Base-by-base conservation (phyloP, 495 filamentous ascomycete species). In the Talaromyces thailandensis region DNA sequence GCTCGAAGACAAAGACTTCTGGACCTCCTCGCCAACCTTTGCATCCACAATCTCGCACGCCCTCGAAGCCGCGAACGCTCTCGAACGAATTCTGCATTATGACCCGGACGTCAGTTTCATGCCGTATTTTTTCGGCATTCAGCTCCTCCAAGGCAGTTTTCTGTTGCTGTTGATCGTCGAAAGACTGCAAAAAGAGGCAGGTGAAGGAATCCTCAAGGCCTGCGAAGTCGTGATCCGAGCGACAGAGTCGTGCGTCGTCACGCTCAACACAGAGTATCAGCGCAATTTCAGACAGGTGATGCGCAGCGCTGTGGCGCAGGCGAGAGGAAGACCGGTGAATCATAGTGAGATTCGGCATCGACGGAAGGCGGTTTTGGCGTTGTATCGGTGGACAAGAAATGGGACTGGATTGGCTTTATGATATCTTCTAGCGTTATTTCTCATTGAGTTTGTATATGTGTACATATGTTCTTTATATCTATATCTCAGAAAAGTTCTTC, bases 101-200 rank as follows among this genome's bases (percentile, higher is more conserved):
- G 90, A 94, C 70, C 88, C 90, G 0, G 89, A 91, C 56, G 81
- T 92, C 35, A 90, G 90, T 67, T 92, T 92, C 73, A 94, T 92
- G 88, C 90, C 90, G 5, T 92, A 91, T 76, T 91, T 94, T 71
- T 94, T 92, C 68, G 90, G 90, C 56, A 92, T 94, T 65, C 91
- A 92, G 65, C 80, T 94, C 0, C 76, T 94, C 4, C 90, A 93
- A 68, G 89, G 90, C 6, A 92, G 89, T 48, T 94, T 93, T 71
- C 74, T 94, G 14, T 78, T 93, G 0, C 81, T 94, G 4, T 78
- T 93, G 31, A 92, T 92, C 59, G 90, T 90, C 64, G 90, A 93
- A 67, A 89, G 91, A 66, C 77, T 93, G 51, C 88, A 91, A 67
- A 85, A 88, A 51, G 89, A 91, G 69, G 89, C 89, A 0, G 88